These are phyloP conservation scores for Kalmusia sp. DNA, from an alignment of 2,329 filamentous ascomycete genomes.

Conservation along the genomic window DNA sequence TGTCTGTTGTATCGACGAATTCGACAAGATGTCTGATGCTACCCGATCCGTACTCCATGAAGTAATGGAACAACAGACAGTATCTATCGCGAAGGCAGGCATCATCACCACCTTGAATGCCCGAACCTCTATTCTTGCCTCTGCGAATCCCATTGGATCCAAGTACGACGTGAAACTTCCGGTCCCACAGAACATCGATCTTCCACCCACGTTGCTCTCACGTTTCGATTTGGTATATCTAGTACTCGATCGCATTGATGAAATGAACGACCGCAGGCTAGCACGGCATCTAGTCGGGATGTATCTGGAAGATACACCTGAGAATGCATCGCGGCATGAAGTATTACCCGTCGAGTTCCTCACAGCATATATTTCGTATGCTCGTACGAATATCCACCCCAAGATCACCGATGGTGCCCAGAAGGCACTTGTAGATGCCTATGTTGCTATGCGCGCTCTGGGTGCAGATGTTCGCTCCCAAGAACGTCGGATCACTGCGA, in stretches of 20 bases:
- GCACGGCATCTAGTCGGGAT: slow-evolving; percentile 93
- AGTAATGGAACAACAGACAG: slow-evolving; percentile 83
- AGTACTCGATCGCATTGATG: slow-evolving; percentile 91
- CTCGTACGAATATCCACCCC: slow-evolving; percentile 84
- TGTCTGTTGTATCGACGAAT: slow-evolving; percentile 80
- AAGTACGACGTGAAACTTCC: slow-evolving; percentile 96
- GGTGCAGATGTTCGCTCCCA: slow-evolving; percentile 74
- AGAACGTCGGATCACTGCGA: slow-evolving; percentile 97
- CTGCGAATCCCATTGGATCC: slow-evolving; percentile 96
- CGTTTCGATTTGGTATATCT: slow-evolving; percentile 98
- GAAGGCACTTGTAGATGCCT: slow-evolving; percentile 83
- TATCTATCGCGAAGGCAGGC: slow-evolving; percentile 78
- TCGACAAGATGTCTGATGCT: slow-evolving; percentile 80
- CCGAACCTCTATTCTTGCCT: slow-evolving; percentile 92
- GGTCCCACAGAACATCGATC: slow-evolving; percentile 96
- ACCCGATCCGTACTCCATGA: slow-evolving; percentile 78
- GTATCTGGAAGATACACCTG: slow-evolving; percentile 94
- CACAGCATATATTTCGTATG: slow-evolving; percentile 96
- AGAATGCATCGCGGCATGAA: slow-evolving; percentile 79
- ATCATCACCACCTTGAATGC: slow-evolving; percentile 92
- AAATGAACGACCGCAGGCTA: slow-evolving; percentile 84
- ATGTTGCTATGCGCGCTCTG: slow-evolving; percentile 93
- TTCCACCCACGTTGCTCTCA: slow-evolving; percentile 91
- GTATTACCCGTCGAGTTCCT: slow-evolving; percentile 90
- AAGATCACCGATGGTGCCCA: slow-evolving; percentile 80